Evolutionary conservation across 2,329 filamentous ascomycete species (phyloP).

Genomic region (Aspergillus hortae): DNA sequence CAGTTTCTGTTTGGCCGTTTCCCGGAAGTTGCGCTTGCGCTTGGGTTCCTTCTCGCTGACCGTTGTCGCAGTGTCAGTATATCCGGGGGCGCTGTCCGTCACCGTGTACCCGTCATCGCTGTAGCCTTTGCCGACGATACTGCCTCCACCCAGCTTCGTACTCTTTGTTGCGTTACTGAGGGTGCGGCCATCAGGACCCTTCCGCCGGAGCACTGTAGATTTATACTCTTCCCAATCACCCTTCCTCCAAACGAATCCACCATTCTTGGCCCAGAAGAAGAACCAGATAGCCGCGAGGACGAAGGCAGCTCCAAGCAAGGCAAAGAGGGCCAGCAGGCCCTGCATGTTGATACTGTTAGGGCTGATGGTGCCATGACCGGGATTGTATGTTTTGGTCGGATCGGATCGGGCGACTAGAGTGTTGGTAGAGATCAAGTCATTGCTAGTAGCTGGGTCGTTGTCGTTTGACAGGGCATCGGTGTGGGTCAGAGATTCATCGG

Average conservation of each 20-base stretch:
- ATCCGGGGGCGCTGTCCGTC: conserved; percentile 34
- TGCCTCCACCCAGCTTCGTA: conserved; percentile 83
- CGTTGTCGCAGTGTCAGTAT: conserved; percentile 43
- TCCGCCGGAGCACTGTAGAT: conserved; percentile 82
- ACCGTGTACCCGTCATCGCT: conserved; percentile 62
- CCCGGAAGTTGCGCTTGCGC: conserved; percentile 35
- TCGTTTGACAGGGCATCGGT: conserved; percentile 8
- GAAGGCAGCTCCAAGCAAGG: conserved; percentile 73
- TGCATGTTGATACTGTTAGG: conserved; percentile 46
- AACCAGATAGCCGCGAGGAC: conserved; percentile 84
- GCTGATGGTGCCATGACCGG: conserved; percentile 38
- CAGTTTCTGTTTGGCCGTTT: conserved; percentile 35
- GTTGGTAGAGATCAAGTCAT: conserved; percentile 14
- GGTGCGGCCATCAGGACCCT: conserved; percentile 83
- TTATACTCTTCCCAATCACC: conserved; percentile 99
- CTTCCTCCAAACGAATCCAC: conserved; percentile 81
- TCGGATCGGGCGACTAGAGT: conserved; percentile 27
- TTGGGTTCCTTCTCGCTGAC: conserved; percentile 31
- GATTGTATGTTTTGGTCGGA: conserved; percentile 18
- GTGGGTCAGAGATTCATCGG: conserved; percentile 13
- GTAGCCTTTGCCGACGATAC: conserved; percentile 60
- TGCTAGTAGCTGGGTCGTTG: neutral
- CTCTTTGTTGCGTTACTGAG: conserved; percentile 77
- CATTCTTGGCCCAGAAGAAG: conserved; percentile 98
- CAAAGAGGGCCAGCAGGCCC: conserved; percentile 81